Percentiles rank a stretch among this genome's conserved stretches.
phyloP scores from a whole-genome alignment of 352 stramenopile genomes.

The Pythium aquatile region DNA sequence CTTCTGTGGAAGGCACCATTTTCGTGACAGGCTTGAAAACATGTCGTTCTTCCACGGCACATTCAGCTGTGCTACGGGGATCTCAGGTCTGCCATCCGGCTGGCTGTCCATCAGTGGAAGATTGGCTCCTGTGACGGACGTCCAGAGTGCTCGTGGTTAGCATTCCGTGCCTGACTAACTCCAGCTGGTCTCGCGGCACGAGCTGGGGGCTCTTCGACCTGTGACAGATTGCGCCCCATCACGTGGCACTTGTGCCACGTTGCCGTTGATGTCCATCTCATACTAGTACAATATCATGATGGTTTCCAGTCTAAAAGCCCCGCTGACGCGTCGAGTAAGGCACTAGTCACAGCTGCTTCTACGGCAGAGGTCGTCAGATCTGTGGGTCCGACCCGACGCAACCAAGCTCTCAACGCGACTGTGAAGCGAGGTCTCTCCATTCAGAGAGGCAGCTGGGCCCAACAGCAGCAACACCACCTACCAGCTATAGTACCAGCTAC shows the following conservation, averaged over 20 bases:
- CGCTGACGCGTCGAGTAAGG: background rate
- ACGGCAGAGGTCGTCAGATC: background rate
- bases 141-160: background rate
- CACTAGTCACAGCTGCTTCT: background rate
- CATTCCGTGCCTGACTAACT: constrained; percentile 1
- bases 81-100: background rate
- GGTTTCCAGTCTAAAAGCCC: no score
- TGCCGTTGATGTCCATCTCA: background rate
- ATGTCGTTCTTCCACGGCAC: no score
- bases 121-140: background rate
- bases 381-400: background rate
- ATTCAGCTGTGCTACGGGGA: background rate
- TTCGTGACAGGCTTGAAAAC: no score
- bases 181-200: background rate
- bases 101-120: background rate
- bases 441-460: background rate
- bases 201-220: background rate
- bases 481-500: background rate
- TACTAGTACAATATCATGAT: no score
- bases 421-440: background rate
- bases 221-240: background rate
- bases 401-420: background rate
- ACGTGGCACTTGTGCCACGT: background rate
- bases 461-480: background rate
- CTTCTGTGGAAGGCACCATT: no score